These are phyloP conservation scores for Schoenoplectus triqueter DNA, from an alignment of 202 grass and related monocot genomes.

Conservation along the genomic window DNA sequence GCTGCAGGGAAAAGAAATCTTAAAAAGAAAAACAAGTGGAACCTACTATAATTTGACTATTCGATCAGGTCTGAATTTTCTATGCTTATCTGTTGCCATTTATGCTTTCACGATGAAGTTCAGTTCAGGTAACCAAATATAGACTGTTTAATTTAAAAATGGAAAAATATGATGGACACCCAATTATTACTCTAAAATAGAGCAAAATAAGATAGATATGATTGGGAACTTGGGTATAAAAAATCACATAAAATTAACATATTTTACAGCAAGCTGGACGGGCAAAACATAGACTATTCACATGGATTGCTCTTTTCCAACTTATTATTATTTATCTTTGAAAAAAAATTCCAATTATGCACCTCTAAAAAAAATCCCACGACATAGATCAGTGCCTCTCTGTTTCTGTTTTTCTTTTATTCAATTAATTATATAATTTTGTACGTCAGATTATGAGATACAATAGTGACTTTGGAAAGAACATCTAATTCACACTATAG, in stretches of 20 bases:
- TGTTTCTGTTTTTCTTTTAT: neutral
- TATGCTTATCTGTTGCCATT: neutral
- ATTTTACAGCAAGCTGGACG: too few species aligned
- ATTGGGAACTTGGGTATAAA: neutral
- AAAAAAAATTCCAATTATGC: neutral
- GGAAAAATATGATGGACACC: neutral
- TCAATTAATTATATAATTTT: neutral
- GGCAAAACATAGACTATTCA: too few species aligned
- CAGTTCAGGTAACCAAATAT: neutral
- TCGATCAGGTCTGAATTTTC: neutral
- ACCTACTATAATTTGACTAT: conserved; percentile 12
- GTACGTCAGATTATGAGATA: neutral
- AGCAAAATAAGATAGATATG: neutral
- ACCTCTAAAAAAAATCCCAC: neutral
- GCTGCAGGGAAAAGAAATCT: neutral
- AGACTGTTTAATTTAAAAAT: neutral
- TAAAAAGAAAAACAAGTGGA: conserved; percentile 6
- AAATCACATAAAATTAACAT: neutral
- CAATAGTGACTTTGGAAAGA: neutral
- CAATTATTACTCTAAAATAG: neutral
- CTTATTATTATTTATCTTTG: too few species aligned
- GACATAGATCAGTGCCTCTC: neutral
- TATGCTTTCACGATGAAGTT: neutral
- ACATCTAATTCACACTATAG: neutral
- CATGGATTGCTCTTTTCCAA: too few species aligned